Conservation (phyloP, 164 flowering plant genomes). For the Buxus sempervirens region DNA sequence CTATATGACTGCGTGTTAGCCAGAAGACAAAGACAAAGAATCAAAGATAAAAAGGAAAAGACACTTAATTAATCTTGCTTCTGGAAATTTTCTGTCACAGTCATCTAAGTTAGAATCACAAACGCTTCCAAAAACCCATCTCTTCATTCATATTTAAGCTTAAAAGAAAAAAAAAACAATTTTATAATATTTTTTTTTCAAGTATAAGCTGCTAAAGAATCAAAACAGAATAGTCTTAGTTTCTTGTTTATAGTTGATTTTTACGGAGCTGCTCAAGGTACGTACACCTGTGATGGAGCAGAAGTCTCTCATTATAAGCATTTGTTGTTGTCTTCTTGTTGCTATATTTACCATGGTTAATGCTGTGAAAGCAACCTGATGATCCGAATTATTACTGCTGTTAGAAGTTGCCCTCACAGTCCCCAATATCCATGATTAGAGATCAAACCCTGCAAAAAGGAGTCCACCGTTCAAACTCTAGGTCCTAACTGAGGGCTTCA, state of each 20-base stretch:
- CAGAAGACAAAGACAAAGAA: background rate
- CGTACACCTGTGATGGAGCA: background rate
- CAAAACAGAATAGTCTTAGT: no score
- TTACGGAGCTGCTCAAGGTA: background rate
- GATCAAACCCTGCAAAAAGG: no score
- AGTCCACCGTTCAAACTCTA: slow-evolving; percentile 27
- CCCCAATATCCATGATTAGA: slow-evolving; percentile 45
- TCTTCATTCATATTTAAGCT: slow-evolving; percentile 7
- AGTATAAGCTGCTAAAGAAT: no score
- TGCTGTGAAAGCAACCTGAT: slow-evolving; percentile 30
- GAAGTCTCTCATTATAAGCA: no score
- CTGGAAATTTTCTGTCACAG: no score
- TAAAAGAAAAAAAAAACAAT: background rate
- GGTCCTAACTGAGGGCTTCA: slow-evolving; percentile 42
- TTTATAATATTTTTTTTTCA: background rate
- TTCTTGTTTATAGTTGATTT: slow-evolving; percentile 11
- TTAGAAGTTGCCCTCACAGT: slow-evolving; percentile 23
- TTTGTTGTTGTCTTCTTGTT: no score
- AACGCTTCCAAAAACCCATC: background rate
- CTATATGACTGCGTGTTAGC: background rate
- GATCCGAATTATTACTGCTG: slow-evolving; percentile 16
- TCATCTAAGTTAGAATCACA: background rate
- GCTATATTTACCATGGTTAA: slow-evolving; percentile 2
- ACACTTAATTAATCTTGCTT: no score
- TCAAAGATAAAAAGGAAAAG: no score